Evolutionary conservation across 1,139 yeast species (phyloP).

Genomic region (Saccharomyces pastorianus): DNA sequence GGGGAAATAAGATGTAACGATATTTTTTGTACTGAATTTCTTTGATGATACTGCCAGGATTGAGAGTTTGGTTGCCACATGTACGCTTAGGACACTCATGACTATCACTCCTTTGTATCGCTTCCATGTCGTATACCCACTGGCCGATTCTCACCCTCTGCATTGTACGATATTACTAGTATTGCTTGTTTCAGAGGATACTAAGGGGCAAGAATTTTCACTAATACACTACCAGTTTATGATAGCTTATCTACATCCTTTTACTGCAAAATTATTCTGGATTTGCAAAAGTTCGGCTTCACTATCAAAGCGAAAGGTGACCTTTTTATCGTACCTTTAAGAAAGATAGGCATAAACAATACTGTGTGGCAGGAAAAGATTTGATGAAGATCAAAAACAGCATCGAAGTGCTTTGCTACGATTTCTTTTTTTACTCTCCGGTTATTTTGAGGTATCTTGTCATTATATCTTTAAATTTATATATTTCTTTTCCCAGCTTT

Average conservation of each 20-base stretch:
- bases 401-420: neutral
- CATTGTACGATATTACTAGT: neutral
- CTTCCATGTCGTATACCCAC: neutral
- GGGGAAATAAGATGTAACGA: conserved; percentile 2
- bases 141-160: neutral
- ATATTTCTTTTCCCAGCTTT: neutral
- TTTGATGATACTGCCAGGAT: neutral
- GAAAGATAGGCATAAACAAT: neutral
- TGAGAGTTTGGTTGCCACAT: neutral
- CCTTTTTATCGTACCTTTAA: neutral
- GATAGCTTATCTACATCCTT: neutral
- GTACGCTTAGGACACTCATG: neutral
- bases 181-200: neutral
- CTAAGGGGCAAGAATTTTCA: neutral
- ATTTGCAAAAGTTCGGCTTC: neutral
- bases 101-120: neutral
- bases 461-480: neutral
- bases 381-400: neutral
- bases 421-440: neutral
- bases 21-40: neutral
- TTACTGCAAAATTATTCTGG: neutral
- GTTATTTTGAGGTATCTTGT: neutral
- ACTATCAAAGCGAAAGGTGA: neutral
- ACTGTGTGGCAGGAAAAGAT: neutral
- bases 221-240: neutral